Evolutionary conservation across 345 rosid genomes (phyloP).

Genomic region (Trapa incisa): DNA sequence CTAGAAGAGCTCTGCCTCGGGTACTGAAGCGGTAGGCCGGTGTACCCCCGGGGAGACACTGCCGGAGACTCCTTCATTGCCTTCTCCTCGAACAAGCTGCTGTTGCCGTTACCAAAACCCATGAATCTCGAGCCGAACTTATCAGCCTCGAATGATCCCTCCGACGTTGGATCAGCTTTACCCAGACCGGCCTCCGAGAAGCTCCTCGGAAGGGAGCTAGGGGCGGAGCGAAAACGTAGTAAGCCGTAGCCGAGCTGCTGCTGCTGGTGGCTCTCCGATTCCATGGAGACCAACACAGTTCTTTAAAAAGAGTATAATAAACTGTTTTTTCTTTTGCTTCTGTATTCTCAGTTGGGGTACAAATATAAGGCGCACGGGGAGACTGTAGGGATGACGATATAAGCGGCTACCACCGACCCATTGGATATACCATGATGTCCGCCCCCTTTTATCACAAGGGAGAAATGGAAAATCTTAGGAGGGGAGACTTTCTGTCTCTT

Average conservation of each 20-base stretch:
- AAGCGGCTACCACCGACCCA: constrained; percentile 8
- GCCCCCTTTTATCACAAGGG: too few species aligned
- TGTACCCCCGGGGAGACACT: constrained; percentile 29
- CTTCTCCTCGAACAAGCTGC: constrained; percentile 8
- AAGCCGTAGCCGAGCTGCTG: constrained; percentile 53
- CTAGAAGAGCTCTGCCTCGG: constrained; percentile 47
- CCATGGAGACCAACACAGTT: constrained; percentile 30
- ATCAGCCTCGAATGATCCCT: constrained; percentile 19
- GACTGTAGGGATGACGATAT: neutral
- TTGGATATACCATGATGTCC: constrained; percentile 2
- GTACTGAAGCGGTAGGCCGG: constrained; percentile 71
- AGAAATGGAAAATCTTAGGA: too few species aligned
- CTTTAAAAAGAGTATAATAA: neutral
- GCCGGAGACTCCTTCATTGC: constrained; percentile 3
- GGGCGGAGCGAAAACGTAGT: constrained; percentile 78
- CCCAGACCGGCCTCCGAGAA: constrained; percentile 18
- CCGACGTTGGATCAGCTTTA: constrained; percentile 11
- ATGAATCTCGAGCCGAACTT: constrained; percentile 34
- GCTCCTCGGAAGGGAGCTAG: constrained; percentile 42
- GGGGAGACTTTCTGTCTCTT: constrained; percentile 5
- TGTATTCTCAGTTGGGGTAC: constrained; percentile 3
- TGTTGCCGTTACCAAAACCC: constrained; percentile 17
- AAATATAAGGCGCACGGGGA: constrained; percentile 1
- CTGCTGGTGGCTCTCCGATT: constrained; percentile 38
- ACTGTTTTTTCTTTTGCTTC: neutral